Percentiles rank a stretch among this genome's conserved stretches.
phyloP scores from a whole-genome alignment of 225 moss, liverwort and hornwort species.

The Takakia lepidozioides region DNA sequence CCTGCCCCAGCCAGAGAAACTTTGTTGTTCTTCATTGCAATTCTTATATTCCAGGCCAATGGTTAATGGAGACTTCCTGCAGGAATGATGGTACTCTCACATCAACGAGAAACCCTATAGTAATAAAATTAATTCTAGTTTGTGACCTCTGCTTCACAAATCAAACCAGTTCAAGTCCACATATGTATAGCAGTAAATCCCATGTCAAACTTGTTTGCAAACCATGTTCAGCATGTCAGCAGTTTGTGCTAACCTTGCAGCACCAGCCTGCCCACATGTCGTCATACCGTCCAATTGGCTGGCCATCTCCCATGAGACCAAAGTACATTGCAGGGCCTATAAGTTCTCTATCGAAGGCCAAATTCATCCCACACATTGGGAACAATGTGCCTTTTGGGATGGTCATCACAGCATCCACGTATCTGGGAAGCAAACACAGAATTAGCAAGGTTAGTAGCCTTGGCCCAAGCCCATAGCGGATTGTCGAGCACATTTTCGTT shows the following conservation, averaged over 20 bases:
- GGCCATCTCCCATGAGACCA: conserved; percentile 54
- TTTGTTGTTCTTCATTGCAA: background rate
- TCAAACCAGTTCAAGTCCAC: background rate
- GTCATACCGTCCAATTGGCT: conserved; percentile 67
- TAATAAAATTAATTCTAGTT: background rate
- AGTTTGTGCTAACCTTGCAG: conserved; percentile 31
- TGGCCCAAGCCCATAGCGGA: too few species aligned
- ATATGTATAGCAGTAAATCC: too few species aligned
- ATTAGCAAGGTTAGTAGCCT: too few species aligned
- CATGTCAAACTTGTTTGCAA: too few species aligned
- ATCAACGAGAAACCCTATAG: background rate
- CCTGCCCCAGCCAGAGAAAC: too few species aligned
- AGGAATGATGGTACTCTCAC: background rate
- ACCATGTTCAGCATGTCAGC: too few species aligned
- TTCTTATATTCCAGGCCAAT: background rate
- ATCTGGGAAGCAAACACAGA: too few species aligned
- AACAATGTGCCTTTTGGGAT: conserved; percentile 20
- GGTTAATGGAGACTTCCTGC: too few species aligned
- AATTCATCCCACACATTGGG: conserved; percentile 27
- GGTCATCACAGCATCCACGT: conserved; percentile 21
- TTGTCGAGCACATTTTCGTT: too few species aligned
- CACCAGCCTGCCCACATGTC: conserved; percentile 81
- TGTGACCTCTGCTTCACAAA: background rate
- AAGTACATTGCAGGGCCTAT: conserved; percentile 28
- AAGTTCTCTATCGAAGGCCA: conserved; percentile 17